phyloP scores from a whole-genome alignment of 768 basidiomycete species.

The Leccinellum rugosiceps region DNA sequence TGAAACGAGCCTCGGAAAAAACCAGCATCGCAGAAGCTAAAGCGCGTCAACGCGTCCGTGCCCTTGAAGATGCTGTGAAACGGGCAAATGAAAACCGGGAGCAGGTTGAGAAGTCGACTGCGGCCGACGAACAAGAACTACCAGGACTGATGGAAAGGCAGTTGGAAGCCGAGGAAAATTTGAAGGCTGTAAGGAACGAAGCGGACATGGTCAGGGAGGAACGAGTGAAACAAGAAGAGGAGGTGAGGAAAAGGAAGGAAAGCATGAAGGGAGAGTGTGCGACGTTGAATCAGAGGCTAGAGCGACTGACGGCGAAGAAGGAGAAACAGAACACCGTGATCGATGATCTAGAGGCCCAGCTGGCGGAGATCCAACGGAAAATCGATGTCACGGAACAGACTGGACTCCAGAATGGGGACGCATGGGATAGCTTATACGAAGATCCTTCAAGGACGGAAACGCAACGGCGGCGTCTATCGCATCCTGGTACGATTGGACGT shows the following conservation, averaged over 20 bases:
- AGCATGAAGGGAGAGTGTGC: conserved; percentile 56
- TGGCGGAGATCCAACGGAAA: conserved; percentile 57
- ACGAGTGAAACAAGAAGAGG: conserved; percentile 46
- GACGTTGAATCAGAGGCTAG: conserved; percentile 56
- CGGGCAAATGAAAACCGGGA: conserved; percentile 60
- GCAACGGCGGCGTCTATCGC: conserved; percentile 24
- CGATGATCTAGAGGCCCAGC: conserved; percentile 65
- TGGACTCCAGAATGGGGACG: conserved; percentile 15
- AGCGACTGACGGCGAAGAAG: conserved; percentile 60
- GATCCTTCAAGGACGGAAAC: conserved; percentile 17
- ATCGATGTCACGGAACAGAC: conserved; percentile 43
- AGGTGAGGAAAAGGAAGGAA: conserved; percentile 53
- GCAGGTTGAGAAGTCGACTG: conserved; percentile 40
- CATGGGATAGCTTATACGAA: conserved; percentile 12
- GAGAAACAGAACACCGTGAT: conserved; percentile 58
- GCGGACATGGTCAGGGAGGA: conserved; percentile 45
- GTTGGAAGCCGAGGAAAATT: conserved; percentile 39
- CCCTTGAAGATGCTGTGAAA: conserved; percentile 85
- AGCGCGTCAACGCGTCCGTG: conserved; percentile 82
- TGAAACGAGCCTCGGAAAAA: conserved; percentile 83
- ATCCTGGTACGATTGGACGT: conserved; percentile 30
- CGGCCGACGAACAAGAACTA: conserved; percentile 39
- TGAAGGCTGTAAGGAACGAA: conserved; percentile 38
- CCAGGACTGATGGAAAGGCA: conserved; percentile 41
- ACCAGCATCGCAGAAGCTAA: conserved; percentile 69